phyloP scores from a whole-genome alignment of 257 asterid species.

The Forsythia viridissima region DNA sequence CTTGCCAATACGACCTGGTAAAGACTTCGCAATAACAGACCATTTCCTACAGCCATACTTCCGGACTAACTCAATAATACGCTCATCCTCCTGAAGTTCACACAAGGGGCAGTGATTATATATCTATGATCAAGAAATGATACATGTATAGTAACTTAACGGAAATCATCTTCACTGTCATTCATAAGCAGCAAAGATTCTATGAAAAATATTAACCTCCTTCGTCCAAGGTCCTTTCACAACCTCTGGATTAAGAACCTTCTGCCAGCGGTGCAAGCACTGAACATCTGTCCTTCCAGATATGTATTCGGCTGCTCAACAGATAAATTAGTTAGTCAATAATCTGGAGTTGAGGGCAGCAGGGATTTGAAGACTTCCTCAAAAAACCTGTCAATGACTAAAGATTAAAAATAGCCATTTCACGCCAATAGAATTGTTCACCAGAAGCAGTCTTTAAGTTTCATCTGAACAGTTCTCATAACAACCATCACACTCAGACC shows the following conservation, averaged over 20 bases:
- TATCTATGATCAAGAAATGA: slow-evolving; percentile 17
- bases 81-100: slow-evolving; percentile 70
- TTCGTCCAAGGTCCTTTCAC: slow-evolving; percentile 84
- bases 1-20: slow-evolving; percentile 91
- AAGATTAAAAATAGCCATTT: background rate
- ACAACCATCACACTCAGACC: background rate
- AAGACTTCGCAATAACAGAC: slow-evolving; percentile 60
- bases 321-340: slow-evolving; percentile 19
- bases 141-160: background rate
- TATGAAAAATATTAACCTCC: slow-evolving; percentile 45
- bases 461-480: background rate
- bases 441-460: background rate
- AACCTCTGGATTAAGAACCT: slow-evolving; percentile 81
- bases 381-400: background rate
- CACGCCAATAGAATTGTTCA: background rate
- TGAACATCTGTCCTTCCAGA: slow-evolving; percentile 80
- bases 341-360: slow-evolving; percentile 1
- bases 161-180: background rate
- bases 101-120: slow-evolving; percentile 8
- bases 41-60: slow-evolving; percentile 66
- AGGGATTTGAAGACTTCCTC: background rate
- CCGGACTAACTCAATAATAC: slow-evolving; percentile 56
- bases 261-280: slow-evolving; percentile 92
- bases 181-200: slow-evolving; percentile 5
- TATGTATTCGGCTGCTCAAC: slow-evolving; percentile 62